phyloP scores from a whole-genome alignment of 192 early-diverging fungal species.

The Podila minutissima region DNA sequence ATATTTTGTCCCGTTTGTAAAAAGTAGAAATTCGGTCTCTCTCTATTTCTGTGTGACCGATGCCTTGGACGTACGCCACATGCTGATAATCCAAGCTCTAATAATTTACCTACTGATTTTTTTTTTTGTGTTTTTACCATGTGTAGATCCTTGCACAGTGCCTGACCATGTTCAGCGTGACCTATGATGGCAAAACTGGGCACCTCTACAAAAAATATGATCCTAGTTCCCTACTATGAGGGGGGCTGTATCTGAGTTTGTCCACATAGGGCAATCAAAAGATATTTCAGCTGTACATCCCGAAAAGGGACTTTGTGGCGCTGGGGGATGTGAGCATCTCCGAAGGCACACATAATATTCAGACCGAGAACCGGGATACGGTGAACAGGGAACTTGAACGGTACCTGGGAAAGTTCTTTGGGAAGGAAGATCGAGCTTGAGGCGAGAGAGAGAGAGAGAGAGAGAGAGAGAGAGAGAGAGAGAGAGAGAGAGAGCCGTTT shows the following conservation, averaged over 20 bases:
- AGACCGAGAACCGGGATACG: conserved; percentile 7
- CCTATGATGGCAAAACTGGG: background rate
- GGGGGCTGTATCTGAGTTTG: too few relatives aligned
- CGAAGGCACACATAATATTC: conserved; percentile 3
- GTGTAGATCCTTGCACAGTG: conserved; percentile 1
- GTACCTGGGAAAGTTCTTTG: conserved; percentile 17
- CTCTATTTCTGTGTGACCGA: background rate
- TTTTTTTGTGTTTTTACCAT: conserved; percentile 1
- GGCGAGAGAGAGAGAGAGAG: too few relatives aligned
- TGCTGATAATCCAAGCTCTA: background rate
- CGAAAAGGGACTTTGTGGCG: background rate
- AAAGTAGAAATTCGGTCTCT: background rate
- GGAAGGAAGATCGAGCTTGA: background rate
- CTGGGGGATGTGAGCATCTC: background rate
- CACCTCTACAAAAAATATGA: conserved; percentile 16
- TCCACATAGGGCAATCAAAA: background rate
- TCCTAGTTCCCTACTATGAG: conserved; percentile 8
- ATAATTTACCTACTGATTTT: background rate
- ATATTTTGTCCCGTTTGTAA: conserved; percentile 4
- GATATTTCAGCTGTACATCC: background rate
- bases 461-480: too few relatives aligned
- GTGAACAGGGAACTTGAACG: conserved; percentile 10
- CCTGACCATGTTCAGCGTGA: background rate
- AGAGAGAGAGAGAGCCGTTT: too few relatives aligned
- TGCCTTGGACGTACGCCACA: too few relatives aligned